Conservation (phyloP, 106 monocot species). For the Alisma plantagoaquatica region DNA sequence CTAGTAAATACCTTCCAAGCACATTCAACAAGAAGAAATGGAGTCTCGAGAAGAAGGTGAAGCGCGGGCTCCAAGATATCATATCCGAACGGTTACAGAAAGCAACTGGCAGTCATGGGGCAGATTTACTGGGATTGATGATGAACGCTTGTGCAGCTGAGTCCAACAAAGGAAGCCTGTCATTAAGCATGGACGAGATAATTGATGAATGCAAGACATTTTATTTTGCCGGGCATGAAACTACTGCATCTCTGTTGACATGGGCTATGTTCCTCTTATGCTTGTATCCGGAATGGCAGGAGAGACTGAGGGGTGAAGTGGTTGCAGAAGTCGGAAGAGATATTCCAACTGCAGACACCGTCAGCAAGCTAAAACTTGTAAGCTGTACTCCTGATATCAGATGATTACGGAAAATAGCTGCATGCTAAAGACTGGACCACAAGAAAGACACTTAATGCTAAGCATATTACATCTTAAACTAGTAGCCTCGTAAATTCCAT, state of each 20-base stretch:
- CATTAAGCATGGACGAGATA: slow-evolving; percentile 46
- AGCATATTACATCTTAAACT: not conserved
- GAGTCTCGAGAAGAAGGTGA: slow-evolving; percentile 7
- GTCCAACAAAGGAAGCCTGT: slow-evolving; percentile 2
- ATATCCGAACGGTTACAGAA: slow-evolving; percentile 1
- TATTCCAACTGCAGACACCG: slow-evolving; percentile 24
- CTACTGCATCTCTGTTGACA: slow-evolving; percentile 40
- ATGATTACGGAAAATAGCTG: no score
- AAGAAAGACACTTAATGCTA: not conserved
- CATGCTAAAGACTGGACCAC: no score
- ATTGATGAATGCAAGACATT: slow-evolving; percentile 82
- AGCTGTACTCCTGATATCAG: no score
- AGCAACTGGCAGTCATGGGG: not conserved
- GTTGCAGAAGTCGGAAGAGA: slow-evolving; percentile 29
- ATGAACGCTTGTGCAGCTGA: slow-evolving; percentile 36
- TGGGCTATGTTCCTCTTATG: slow-evolving; percentile 56
- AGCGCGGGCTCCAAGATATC: not conserved
- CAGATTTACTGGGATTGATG: slow-evolving; percentile 54
- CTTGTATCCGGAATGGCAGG: slow-evolving; percentile 54
- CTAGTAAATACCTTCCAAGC: slow-evolving; percentile 6
- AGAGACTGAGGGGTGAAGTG: slow-evolving; percentile 41
- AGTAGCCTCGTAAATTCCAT: not conserved
- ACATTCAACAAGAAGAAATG: not conserved
- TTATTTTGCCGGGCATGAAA: slow-evolving; percentile 63
- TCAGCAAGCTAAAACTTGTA: slow-evolving; percentile 7